Evolutionary conservation across 768 basidiomycete genomes (phyloP).

Genomic region (Imleria badia): DNA sequence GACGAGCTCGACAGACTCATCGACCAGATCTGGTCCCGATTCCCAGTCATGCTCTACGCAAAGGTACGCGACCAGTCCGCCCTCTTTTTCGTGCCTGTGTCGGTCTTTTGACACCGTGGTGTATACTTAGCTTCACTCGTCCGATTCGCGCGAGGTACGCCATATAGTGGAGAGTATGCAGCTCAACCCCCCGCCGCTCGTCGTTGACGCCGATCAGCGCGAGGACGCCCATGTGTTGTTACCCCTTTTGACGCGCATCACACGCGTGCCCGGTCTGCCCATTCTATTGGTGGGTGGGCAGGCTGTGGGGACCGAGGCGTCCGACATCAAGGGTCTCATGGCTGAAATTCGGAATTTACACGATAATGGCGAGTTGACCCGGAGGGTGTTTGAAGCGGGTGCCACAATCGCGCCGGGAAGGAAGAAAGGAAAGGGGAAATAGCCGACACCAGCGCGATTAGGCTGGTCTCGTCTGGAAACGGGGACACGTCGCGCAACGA

Average conservation of each 20-base stretch:
- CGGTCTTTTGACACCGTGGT: slow-evolving; percentile 1
- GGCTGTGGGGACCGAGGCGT: slow-evolving; percentile 41
- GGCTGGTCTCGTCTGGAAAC: slow-evolving; percentile 8
- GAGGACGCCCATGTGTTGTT: slow-evolving; percentile 65
- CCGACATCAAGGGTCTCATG: slow-evolving; percentile 28
- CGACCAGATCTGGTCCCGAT: slow-evolving; percentile 65
- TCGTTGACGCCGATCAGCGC: slow-evolving; percentile 72
- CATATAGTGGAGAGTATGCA: slow-evolving; percentile 52
- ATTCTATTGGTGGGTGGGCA: slow-evolving; percentile 69
- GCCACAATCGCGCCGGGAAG: slow-evolving; percentile 53
- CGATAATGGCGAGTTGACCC: slow-evolving; percentile 50
- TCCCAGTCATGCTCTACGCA: slow-evolving; percentile 74
- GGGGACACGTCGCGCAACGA: background rate
- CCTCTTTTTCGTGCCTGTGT: background rate
- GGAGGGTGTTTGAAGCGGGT: slow-evolving; percentile 53
- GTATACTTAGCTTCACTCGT: slow-evolving; percentile 53
- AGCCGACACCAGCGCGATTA: slow-evolving; percentile 1
- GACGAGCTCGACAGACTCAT: slow-evolving; percentile 62
- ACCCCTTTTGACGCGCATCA: slow-evolving; percentile 63
- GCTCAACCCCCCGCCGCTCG: slow-evolving; percentile 59
- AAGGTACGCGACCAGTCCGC: slow-evolving; percentile 46
- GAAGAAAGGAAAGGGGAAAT: slow-evolving; percentile 46
- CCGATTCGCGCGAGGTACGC: slow-evolving; percentile 67
- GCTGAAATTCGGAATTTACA: slow-evolving; percentile 51
- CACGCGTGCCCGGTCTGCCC: slow-evolving; percentile 53